phyloP scores from a whole-genome alignment of 495 filamentous ascomycete species.

The Penicillium mononematosum region DNA sequence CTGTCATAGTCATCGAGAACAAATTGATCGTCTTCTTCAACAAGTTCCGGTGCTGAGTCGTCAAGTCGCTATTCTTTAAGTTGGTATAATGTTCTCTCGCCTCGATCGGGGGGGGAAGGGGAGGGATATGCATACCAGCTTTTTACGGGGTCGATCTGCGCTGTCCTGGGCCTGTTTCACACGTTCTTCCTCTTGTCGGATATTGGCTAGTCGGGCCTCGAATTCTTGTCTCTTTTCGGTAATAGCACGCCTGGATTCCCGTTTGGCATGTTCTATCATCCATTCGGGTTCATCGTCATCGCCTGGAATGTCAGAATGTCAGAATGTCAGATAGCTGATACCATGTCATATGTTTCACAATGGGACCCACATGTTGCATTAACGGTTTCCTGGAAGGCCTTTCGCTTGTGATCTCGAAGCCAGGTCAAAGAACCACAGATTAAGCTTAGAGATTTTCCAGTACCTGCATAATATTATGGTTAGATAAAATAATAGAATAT shows the following conservation, averaged over 20 bases:
- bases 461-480: conserved; percentile 32
- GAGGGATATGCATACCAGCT: conserved; percentile 45
- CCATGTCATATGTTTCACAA: neutral
- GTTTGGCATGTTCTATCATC: conserved; percentile 74
- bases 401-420: conserved; percentile 81
- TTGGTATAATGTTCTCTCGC: neutral
- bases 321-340: conserved; percentile 15
- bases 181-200: conserved; percentile 66
- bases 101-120: neutral
- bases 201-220: conserved; percentile 64
- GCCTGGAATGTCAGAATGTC: conserved; percentile 27
- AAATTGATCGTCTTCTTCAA: conserved; percentile 67
- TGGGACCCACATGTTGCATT: conserved; percentile 33
- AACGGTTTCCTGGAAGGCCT: conserved; percentile 55
- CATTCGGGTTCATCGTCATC: conserved; percentile 82
- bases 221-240: conserved; percentile 65
- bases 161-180: conserved; percentile 50
- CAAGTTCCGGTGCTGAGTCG: conserved; percentile 25
- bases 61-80: conserved; percentile 33
- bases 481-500: conserved; percentile 2
- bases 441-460: conserved; percentile 92
- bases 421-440: conserved; percentile 93
- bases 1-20: conserved; percentile 79
- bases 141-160: conserved; percentile 49
- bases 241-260: conserved; percentile 65